A percentile compares a stretch with the other conserved stretches of the same genome.
These are phyloP conservation scores for Chaetomium fimeti DNA, from an alignment of 495 filamentous ascomycete species.

Conservation along the genomic window DNA sequence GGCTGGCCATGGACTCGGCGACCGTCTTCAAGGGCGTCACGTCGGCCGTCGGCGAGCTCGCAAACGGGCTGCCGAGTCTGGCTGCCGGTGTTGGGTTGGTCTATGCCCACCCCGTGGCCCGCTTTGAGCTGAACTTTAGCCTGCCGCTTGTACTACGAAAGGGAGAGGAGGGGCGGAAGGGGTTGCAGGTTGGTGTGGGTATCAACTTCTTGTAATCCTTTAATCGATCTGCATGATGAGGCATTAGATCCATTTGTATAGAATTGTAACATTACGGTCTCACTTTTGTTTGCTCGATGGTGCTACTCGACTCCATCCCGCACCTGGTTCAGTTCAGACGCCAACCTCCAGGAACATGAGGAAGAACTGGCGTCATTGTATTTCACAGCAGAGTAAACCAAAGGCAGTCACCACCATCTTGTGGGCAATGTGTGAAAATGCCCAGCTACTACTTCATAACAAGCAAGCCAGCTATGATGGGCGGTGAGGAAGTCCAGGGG, in stretches of 20 bases:
- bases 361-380: no score
- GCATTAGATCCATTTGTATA: neutral
- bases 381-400: no score
- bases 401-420: no score
- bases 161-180: slow-evolving; percentile 86
- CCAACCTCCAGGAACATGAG: no score
- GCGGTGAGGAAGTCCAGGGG: no score
- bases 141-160: slow-evolving; percentile 76
- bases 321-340: no score
- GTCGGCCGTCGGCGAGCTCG: slow-evolving; percentile 61
- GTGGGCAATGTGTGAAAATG: no score
- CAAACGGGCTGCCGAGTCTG: slow-evolving; percentile 74
- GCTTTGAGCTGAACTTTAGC: slow-evolving; percentile 94
- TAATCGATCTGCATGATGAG: neutral
- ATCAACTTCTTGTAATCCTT: slow-evolving; percentile 82
- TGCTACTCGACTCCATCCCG: no score
- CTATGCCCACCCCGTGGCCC: slow-evolving; percentile 85
- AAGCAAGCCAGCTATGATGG: no score
- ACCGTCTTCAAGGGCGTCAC: slow-evolving; percentile 52
- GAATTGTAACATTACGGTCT: neutral
- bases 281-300: neutral
- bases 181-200: slow-evolving; percentile 87
- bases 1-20: slow-evolving; percentile 36
- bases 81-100: slow-evolving; percentile 87
- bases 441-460: no score